Conservation (phyloP, 768 basidiomycete genomes). For the Macrocybe gigantea region DNA sequence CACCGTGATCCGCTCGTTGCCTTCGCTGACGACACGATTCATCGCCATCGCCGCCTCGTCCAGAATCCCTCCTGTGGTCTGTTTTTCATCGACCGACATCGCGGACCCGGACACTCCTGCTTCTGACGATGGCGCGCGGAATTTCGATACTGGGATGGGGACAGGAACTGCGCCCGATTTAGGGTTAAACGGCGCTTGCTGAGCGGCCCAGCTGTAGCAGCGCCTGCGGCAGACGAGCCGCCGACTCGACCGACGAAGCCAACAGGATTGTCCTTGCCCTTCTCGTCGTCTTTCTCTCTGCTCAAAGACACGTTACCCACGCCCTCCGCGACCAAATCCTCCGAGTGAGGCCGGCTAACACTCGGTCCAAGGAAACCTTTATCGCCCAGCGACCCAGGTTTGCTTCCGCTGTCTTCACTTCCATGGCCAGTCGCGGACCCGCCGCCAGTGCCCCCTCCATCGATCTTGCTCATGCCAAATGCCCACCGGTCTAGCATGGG, state of each 20-base stretch:
- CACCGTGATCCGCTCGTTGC: conserved; percentile 77
- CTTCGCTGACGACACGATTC: background rate
- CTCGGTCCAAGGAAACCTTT: conserved; percentile 3
- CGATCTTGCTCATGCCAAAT: conserved; percentile 92
- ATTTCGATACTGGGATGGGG: too few species aligned
- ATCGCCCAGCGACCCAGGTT: too few species aligned
- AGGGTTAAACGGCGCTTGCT: conserved; percentile 46
- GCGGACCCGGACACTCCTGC: background rate
- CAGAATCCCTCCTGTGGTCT: conserved; percentile 10
- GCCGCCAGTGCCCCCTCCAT: conserved; percentile 18
- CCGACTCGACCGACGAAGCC: conserved; percentile 21
- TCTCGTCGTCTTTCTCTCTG: background rate
- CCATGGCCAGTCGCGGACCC: too few species aligned
- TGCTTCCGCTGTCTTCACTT: too few species aligned
- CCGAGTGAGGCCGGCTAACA: conserved; percentile 15
- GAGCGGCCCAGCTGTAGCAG: conserved; percentile 48
- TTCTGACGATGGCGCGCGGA: background rate
- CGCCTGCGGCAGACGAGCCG: background rate
- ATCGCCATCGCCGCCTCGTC: conserved; percentile 23
- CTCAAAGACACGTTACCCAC: conserved; percentile 33
- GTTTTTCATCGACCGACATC: conserved; percentile 8
- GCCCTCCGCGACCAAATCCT: conserved; percentile 28
- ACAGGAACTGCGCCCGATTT: too few species aligned
- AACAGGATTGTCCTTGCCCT: conserved; percentile 17
- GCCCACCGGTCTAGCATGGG: conserved; percentile 81